Evolutionary conservation across 345 rosid genomes (phyloP).

Genomic region (Syzygium grande): DNA sequence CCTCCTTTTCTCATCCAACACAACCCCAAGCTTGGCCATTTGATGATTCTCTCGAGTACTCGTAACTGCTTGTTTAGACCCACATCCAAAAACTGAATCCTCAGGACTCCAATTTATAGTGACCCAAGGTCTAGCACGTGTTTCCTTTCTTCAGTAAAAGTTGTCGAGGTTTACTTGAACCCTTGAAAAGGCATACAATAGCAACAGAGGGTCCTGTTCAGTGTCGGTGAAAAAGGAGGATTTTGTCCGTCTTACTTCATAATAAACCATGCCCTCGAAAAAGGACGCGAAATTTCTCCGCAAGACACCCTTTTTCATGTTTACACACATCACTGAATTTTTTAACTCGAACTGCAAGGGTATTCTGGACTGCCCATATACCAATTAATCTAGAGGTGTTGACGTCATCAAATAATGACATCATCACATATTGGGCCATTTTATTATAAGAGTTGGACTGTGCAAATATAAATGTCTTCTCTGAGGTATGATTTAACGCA

Average conservation of each 20-base stretch:
- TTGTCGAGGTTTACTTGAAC: background rate
- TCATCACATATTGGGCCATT: background rate
- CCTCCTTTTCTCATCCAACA: background rate
- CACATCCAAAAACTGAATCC: background rate
- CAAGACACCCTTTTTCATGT: background rate
- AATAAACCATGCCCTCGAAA: background rate
- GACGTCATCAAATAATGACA: background rate
- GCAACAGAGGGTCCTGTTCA: background rate
- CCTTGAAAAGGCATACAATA: background rate
- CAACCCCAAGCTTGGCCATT: background rate
- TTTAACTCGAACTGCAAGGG: background rate
- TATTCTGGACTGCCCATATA: background rate
- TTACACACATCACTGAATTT: background rate
- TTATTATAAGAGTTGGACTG: background rate
- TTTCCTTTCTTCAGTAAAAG: background rate
- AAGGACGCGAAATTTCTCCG: background rate
- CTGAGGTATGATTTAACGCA: background rate
- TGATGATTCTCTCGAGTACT: background rate
- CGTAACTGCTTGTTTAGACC: background rate
- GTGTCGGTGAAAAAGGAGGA: background rate
- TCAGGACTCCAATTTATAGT: background rate
- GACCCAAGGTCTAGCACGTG: background rate
- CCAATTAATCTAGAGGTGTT: background rate
- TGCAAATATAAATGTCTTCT: background rate
- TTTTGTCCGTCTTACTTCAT: background rate